Base-by-base conservation (phyloP, 2,329 filamentous ascomycete species). In the Huntiella omanensis region DNA sequence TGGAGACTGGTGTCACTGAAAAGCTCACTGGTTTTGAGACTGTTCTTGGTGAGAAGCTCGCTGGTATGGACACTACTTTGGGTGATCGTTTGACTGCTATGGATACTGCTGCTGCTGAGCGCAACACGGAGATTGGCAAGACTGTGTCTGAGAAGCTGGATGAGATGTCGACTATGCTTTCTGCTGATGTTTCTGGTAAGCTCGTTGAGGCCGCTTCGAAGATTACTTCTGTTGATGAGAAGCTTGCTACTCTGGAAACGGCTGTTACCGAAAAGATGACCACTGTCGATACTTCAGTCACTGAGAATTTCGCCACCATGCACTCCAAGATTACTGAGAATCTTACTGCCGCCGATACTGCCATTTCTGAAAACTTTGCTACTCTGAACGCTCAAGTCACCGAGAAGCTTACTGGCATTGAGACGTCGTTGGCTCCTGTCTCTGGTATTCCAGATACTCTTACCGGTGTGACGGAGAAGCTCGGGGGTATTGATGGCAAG, bases 281-380 rank as follows among this genome's bases (percentile, higher is more conserved):
- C 5, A 33, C 34, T 4, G 39, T 49, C 16, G 48, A 49, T n/a
- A 44, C 33, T 16, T 49, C 48, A 6, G 48, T 49, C 35, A 47
- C 48, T 4, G 45, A 40, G 32, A 49, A 46, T 15, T 49, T 49
- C 22, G 44, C 48, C 22, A 49, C 48, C 3, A 49, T 49, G 48
- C 48, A 49, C 37, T 46, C 48, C 8, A 44, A 44, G 3, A 40
- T 49, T 11, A 49, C 48, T 5, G 48, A 49, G 6, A 36, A 45
- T 32, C 47, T 49, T 19, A 13, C 40, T 36, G 47, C 46, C 36
- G 43, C 44, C 15, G 48, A 49, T 19, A 34, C 44, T 17, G 48
- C 48, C n/a, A 40, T 49, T 7, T 47, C 48, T 3, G 48, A 49
- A 41, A 49, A 49, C 17, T 49, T 49, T 44, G 48, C 48, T n/a